Percentiles rank a stretch among this genome's conserved stretches.
Evolutionary conservation across 2,329 filamentous ascomycete species (phyloP).

Genomic region (Berkeleyomyces rouxiae): DNA sequence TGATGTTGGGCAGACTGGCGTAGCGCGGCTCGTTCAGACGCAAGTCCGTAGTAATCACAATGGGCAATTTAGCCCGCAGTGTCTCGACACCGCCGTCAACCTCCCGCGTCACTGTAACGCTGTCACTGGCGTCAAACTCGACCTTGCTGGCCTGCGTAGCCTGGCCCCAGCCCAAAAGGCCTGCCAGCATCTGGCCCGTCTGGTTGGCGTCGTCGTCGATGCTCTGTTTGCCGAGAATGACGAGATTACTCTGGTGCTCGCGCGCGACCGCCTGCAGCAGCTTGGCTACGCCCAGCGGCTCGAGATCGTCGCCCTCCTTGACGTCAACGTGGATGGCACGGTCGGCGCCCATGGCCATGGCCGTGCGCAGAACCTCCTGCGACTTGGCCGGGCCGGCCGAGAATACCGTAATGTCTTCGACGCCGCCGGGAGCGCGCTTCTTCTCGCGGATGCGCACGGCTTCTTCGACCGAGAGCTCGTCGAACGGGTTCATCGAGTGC

Average conservation of each 20-base stretch:
- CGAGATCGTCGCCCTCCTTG: conserved; percentile 57
- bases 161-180: conserved; percentile 80
- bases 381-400: conserved; percentile 78
- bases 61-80: conserved; percentile 65
- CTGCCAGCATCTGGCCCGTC: conserved; percentile 96
- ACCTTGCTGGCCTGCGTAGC: conserved; percentile 86
- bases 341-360: conserved; percentile 98
- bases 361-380: conserved; percentile 77
- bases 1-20: conserved; percentile 91
- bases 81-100: conserved; percentile 94
- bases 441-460: conserved; percentile 86
- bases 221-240: conserved; percentile 91
- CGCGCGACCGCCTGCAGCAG: conserved; percentile 64
- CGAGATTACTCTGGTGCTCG: conserved; percentile 75
- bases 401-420: conserved; percentile 84
- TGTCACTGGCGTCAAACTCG: conserved; percentile 52
- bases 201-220: conserved; percentile 94
- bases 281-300: conserved; percentile 88
- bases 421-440: conserved; percentile 52
- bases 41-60: conserved; percentile 91
- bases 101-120: conserved; percentile 67
- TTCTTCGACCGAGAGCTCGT: conserved; percentile 95
- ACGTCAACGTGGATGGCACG: conserved; percentile 75
- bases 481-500: conserved; percentile 97
- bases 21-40: conserved; percentile 89